Conservation (phyloP, 108 stramenopile genomes). For the Pseudonitzschia pungens region DNA sequence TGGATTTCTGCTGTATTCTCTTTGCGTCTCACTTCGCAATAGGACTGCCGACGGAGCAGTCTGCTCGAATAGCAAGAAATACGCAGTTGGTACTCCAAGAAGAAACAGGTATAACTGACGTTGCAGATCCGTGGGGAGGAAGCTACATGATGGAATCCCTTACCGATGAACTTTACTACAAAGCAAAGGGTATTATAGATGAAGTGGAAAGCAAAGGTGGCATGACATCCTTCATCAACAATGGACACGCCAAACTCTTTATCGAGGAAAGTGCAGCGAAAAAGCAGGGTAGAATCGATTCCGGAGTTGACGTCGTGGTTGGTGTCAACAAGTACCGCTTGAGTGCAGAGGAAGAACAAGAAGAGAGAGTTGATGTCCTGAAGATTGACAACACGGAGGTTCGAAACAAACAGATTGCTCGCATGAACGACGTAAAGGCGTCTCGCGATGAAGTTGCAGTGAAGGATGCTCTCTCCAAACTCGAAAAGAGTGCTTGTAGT, state of each 20-base stretch:
- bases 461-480: slow-evolving; percentile 57
- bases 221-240: slow-evolving; percentile 96
- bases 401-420: slow-evolving; percentile 76
- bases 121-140: slow-evolving; percentile 93
- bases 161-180: slow-evolving; percentile 89
- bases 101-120: slow-evolving; percentile 89
- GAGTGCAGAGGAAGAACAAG: slow-evolving; percentile 65
- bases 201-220: slow-evolving; percentile 94
- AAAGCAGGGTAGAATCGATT: slow-evolving; percentile 90
- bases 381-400: slow-evolving; percentile 91
- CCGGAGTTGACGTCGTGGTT: slow-evolving; percentile 85
- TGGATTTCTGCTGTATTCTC: background rate
- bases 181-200: slow-evolving; percentile 86
- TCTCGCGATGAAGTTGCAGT: slow-evolving; percentile 68
- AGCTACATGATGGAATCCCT: slow-evolving; percentile 97
- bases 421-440: slow-evolving; percentile 69
- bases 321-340: slow-evolving; percentile 98
- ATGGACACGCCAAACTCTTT: slow-evolving; percentile 92
- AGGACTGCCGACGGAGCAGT: slow-evolving; percentile 91
- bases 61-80: slow-evolving; percentile 95
- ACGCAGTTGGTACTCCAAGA: slow-evolving; percentile 98
- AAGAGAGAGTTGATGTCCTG: slow-evolving; percentile 76
- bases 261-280: slow-evolving; percentile 97
- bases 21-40: background rate
- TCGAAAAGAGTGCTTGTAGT: slow-evolving; percentile 77